These are phyloP conservation scores for Agaricales sp. DNA, from an alignment of 1,284 basidiomycete genomes.

Conservation along the genomic window DNA sequence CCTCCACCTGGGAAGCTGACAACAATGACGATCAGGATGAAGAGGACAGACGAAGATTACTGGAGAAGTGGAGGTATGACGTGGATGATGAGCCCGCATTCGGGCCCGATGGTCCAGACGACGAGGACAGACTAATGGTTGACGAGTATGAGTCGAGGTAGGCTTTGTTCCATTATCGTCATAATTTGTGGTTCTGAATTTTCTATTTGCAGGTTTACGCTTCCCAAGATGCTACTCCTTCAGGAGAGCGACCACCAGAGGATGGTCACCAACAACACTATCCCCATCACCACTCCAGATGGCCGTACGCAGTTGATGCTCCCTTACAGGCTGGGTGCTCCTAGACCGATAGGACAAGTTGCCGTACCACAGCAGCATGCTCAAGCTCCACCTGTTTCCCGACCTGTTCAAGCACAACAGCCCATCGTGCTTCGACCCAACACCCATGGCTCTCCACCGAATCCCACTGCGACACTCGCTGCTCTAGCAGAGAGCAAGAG, in stretches of 20 bases:
- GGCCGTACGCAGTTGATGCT: background rate
- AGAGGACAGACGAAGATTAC: conserved; percentile 29
- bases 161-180: background rate
- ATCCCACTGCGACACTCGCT: background rate
- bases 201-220: background rate
- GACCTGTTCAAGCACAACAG: background rate
- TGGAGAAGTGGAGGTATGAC: conserved; percentile 62
- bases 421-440: background rate
- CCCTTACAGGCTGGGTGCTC: background rate
- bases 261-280: background rate
- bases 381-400: background rate
- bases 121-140: conserved; percentile 54
- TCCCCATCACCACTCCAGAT: background rate
- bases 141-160: conserved; percentile 37
- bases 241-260: background rate
- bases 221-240: background rate
- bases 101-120: conserved; percentile 54
- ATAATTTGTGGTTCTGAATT: background rate
- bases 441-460: background rate
- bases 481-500: background rate
- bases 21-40: conserved; percentile 22
- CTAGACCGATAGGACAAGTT: background rate
- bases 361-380: background rate
- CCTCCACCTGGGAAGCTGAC: conserved; percentile 17
- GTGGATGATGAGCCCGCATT: conserved; percentile 46